A percentile compares a stretch with the other conserved stretches of the same genome.
Evolutionary conservation across 306 rosid species (phyloP).

Genomic region (Trifolium pratense): DNA sequence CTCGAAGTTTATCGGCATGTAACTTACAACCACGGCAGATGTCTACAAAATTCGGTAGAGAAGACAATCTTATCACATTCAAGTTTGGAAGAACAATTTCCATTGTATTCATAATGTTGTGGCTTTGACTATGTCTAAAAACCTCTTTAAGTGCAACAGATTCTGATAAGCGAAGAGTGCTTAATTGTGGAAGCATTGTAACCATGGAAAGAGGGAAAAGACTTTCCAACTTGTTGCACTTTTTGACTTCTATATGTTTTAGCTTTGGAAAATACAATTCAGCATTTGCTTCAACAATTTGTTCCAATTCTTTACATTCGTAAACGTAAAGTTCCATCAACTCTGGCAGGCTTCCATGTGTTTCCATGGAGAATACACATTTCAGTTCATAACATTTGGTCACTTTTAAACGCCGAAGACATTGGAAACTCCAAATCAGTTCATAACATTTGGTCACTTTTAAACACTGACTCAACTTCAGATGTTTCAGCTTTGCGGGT

Average conservation of each 20-base stretch:
- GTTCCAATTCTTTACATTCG: background rate
- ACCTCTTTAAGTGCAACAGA: too few species aligned
- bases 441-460: too few species aligned
- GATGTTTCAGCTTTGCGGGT: too few species aligned
- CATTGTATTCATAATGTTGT: background rate
- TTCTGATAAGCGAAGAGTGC: too few species aligned
- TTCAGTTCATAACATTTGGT: background rate
- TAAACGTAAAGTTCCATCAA: background rate
- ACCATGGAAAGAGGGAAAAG: slow-evolving; percentile 9
- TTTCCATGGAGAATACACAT: too few species aligned
- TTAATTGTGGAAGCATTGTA: slow-evolving; percentile 17
- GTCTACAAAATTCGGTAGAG: background rate
- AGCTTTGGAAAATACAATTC: background rate
- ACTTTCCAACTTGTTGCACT: slow-evolving; percentile 1
- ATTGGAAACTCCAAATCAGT: background rate
- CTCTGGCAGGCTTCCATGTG: background rate
- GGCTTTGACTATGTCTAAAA: background rate
- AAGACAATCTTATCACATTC: background rate
- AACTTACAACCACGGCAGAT: background rate
- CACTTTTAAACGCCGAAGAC: background rate
- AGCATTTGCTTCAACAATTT: background rate
- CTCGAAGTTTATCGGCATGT: background rate
- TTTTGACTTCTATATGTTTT: background rate
- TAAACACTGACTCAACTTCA: too few species aligned
- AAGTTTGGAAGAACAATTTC: background rate